Percentiles rank a stretch among this genome's conserved stretches.
These are phyloP conservation scores for Xerocomus potaroensis DNA, from an alignment of 768 basidiomycete genomes.

Conservation along the genomic window DNA sequence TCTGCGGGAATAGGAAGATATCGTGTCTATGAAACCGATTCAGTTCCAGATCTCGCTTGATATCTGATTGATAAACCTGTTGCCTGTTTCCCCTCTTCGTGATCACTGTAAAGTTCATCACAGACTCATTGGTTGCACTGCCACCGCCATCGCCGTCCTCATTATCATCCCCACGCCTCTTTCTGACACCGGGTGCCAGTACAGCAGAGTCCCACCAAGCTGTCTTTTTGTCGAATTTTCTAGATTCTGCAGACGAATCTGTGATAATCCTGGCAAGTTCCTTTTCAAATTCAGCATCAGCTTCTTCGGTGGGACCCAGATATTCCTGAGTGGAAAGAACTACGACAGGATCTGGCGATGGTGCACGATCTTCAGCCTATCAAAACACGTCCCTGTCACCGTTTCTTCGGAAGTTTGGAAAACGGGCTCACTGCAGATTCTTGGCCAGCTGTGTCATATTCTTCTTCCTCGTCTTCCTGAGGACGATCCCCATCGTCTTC, in stretches of 20 bases:
- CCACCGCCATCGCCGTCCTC: constrained; percentile 48
- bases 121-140: constrained; percentile 30
- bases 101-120: constrained; percentile 91
- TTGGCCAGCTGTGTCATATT: constrained; percentile 45
- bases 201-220: constrained; percentile 90
- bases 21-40: constrained; percentile 51
- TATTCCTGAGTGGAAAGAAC: constrained; percentile 68
- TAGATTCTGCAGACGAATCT: constrained; percentile 75
- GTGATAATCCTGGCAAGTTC: constrained; percentile 95
- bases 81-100: constrained; percentile 93
- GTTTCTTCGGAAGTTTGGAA: neutral
- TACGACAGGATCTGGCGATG: constrained; percentile 80
- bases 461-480: constrained; percentile 58
- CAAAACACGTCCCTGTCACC: neutral
- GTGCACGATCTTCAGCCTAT: constrained; percentile 59
- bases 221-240: constrained; percentile 86
- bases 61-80: constrained; percentile 48
- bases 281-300: constrained; percentile 89
- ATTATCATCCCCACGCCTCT: constrained; percentile 58
- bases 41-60: constrained; percentile 8
- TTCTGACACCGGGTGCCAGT: constrained; percentile 59
- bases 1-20: constrained; percentile 84
- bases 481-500: constrained; percentile 41
- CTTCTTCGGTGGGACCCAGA: constrained; percentile 82
- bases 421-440: constrained; percentile 50